Percentiles rank a stretch among this genome's conserved stretches.
Conservation (phyloP, 306 rosid genomes). For the Pueraria montana region DNA sequence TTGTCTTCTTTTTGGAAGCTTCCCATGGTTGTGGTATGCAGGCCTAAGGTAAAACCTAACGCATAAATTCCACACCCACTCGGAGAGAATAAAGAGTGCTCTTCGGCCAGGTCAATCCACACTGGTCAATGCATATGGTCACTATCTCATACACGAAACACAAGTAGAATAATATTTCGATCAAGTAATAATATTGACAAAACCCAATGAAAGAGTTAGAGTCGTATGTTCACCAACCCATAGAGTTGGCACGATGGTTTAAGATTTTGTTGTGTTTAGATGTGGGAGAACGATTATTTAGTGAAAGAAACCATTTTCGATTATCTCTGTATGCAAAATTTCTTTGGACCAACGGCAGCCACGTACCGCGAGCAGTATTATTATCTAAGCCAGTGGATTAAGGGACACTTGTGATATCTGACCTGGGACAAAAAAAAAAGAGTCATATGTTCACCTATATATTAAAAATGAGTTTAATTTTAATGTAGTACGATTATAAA, state of each 20-base stretch:
- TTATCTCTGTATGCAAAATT: too few species aligned
- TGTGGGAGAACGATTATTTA: too few species aligned
- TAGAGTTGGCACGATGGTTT: too few species aligned
- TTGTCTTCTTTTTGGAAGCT: background rate
- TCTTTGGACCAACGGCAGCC: too few species aligned
- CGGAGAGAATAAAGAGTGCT: background rate
- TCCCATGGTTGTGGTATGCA: background rate
- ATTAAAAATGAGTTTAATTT: background rate
- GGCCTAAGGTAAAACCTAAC: background rate
- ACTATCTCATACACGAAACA: background rate
- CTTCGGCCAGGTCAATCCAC: background rate
- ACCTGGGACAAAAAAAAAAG: too few species aligned
- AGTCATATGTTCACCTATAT: background rate
- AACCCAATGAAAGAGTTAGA: background rate
- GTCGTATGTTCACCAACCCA: background rate
- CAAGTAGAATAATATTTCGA: background rate
- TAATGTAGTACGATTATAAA: background rate
- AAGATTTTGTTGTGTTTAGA: too few species aligned
- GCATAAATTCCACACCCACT: slow-evolving; percentile 7
- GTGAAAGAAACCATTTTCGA: too few species aligned
- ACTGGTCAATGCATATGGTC: background rate
- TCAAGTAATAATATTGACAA: background rate
- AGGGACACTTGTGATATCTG: too few species aligned
- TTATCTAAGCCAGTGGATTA: too few species aligned
- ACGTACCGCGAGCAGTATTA: too few species aligned